These are phyloP conservation scores for Solanum lycopersicoides DNA, from an alignment of 257 asterid genomes.

Conservation along the genomic window DNA sequence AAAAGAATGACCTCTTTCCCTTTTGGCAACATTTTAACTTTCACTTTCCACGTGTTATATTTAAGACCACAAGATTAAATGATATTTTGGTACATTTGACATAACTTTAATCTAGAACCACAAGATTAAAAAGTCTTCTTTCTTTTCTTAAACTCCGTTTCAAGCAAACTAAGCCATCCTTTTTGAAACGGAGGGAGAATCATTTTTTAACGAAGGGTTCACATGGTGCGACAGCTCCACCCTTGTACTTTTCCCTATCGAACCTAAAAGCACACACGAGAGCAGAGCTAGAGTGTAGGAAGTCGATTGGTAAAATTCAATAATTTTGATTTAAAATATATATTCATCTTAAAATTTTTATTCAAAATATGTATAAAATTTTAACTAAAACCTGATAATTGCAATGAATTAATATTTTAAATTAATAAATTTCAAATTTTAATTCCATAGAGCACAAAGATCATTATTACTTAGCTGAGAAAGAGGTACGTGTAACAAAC, in stretches of 20 bases:
- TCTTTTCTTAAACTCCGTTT: no score
- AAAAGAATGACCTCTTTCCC: no score
- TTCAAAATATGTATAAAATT: neutral
- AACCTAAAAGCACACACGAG: neutral
- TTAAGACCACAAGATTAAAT: no score
- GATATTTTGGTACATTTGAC: no score
- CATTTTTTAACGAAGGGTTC: no score
- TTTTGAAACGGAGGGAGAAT: no score
- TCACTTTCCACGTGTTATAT: no score
- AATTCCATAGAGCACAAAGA: neutral
- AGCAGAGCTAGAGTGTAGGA: neutral
- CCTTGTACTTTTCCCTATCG: neutral
- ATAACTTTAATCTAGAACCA: no score
- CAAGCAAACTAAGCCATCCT: no score
- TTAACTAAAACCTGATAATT: rapidly evolving
- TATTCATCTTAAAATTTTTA: neutral
- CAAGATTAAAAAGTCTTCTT: no score
- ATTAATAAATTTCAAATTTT: neutral
- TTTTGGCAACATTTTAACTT: no score
- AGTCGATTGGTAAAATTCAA: neutral
- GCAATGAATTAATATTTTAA: neutral
- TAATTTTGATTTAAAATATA: rapidly evolving
- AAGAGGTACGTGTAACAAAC: neutral
- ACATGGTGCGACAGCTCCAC: neutral
- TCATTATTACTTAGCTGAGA: neutral